Base-by-base conservation (phyloP, 2,329 filamentous ascomycete species). In the Hirsutella minnesotensis region DNA sequence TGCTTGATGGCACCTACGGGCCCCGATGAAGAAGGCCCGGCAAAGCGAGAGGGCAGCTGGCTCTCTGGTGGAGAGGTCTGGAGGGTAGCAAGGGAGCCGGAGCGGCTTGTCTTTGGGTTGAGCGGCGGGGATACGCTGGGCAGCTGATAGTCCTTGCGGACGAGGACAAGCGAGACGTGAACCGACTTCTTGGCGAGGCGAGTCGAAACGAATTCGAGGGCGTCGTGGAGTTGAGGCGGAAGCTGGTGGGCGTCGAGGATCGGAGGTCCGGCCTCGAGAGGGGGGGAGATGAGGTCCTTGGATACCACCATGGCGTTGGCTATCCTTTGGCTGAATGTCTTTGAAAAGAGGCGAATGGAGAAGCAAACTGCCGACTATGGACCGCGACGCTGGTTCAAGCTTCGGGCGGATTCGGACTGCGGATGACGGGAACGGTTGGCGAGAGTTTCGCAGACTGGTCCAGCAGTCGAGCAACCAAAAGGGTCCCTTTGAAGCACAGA, bases 201-300 rank as follows among this genome's bases (percentile, higher is more conserved):
- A 47, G 64, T 66, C 0, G 78, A 79, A 13, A 69, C 65, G 51
- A 79, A 77, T 45, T 79, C 75, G 24, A 82, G 67, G 21, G 75
- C 75, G 4, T 67, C 65, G 10, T 61, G 67, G 43, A 81, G 56
- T 36, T 68, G 64, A n/a, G 67, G 58, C 2, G 77, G 76, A n/a
- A 81, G 65, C 45, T 72, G 69, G 49, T 77, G 68, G 29, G 65
- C 63, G 51, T 79, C 73, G 46, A 79, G 69, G 43, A 81, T 64
- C 18, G 77, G 80, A 35, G 65, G 63, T 16, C 77, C 77, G 22
- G 77, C 77, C 64, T 81, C 78, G 44, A 82, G 68, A 13, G 78
- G 77, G 40, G 75, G 71, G 2, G 77, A 81, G 52, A 81, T 81
- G 44, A 63, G 66, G 43, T 68, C 63, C 60, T 77, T 81, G 53